These are phyloP conservation scores for Lachancea dasiensis DNA, from an alignment of 805 yeast genomes.

Conservation along the genomic window DNA sequence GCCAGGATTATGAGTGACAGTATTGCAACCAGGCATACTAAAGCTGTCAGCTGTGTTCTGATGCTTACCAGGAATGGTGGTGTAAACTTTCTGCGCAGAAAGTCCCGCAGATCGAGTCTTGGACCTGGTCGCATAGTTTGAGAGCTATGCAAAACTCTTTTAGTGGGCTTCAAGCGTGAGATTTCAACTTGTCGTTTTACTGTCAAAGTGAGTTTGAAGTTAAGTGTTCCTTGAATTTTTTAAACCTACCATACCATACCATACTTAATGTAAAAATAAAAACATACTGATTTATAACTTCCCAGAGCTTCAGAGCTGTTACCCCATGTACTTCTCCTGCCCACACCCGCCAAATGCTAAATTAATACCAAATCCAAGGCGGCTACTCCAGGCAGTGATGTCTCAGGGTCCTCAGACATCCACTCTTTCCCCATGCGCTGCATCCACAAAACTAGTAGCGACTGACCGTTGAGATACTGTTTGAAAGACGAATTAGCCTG, in stretches of 20 bases:
- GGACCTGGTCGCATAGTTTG: conserved; percentile 2
- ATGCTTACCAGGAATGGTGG: conserved; percentile 54
- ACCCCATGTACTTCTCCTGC: no score
- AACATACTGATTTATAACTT: no score
- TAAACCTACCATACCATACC: no score
- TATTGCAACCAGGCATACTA: conserved; percentile 65
- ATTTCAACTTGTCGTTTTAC: no score
- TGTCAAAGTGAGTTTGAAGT: no score
- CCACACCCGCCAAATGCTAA: no score
- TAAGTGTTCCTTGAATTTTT: no score
- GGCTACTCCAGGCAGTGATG: conserved; percentile 10
- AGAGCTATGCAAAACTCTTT: no score
- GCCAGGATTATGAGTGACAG: conserved; percentile 68
- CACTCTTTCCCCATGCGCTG: conserved; percentile 14
- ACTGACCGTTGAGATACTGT: conserved; percentile 14
- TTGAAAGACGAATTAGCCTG: conserved; percentile 18
- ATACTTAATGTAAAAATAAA: no score
- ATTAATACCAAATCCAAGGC: conserved; percentile 13
- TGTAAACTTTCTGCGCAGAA: conserved; percentile 2
- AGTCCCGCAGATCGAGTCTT: conserved; percentile 1
- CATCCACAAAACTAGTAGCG: conserved; percentile 11
- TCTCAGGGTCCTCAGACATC: conserved; percentile 10
- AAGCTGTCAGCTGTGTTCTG: conserved; percentile 64
- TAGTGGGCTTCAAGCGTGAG: no score
- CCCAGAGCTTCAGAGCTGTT: no score